Conservation (phyloP, 495 filamentous ascomycete species). For the Viridothelium virens region DNA sequence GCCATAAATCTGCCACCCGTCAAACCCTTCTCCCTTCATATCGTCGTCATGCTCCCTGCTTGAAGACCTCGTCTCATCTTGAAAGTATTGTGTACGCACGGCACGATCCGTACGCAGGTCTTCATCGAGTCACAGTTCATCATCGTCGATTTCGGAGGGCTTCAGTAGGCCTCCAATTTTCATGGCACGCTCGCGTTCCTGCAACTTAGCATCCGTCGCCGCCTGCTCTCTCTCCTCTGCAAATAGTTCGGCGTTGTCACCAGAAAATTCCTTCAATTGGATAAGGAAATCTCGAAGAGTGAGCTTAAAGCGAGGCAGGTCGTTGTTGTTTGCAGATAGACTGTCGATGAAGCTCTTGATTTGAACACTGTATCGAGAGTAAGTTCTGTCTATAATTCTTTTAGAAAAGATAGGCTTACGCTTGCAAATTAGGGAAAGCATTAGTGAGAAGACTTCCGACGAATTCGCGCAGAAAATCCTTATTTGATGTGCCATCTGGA, state of each 20-base stretch:
- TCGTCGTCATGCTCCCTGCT: background rate
- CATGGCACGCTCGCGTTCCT: conserved; percentile 75
- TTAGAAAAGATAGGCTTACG: conserved; percentile 50
- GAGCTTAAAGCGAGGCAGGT: conserved; percentile 83
- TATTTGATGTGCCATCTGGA: conserved; percentile 73
- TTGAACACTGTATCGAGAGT: conserved; percentile 53
- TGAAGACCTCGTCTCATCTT: background rate
- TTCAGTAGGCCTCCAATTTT: conserved; percentile 89
- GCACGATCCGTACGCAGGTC: conserved; percentile 22
- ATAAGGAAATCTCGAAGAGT: conserved; percentile 95
- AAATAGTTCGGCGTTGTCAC: conserved; percentile 89
- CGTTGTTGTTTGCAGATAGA: conserved; percentile 71
- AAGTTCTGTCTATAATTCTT: background rate
- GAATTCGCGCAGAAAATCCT: conserved; percentile 80
- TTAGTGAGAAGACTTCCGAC: conserved; percentile 77
- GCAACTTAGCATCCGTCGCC: conserved; percentile 52
- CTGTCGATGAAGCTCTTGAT: conserved; percentile 82
- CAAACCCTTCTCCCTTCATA: conserved; percentile 21
- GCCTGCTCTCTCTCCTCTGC: conserved; percentile 87
- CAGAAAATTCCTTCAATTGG: conserved; percentile 86
- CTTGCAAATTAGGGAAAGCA: conserved; percentile 87
- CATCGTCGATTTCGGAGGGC: conserved; percentile 88
- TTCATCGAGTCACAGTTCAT: conserved; percentile 76
- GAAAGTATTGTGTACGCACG: conserved; percentile 17
- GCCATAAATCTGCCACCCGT: conserved; percentile 28